A percentile compares a stretch with the other conserved stretches of the same genome.
Conservation (phyloP, 108 stramenopile species). For the Cyclostephanos tholiformis region DNA sequence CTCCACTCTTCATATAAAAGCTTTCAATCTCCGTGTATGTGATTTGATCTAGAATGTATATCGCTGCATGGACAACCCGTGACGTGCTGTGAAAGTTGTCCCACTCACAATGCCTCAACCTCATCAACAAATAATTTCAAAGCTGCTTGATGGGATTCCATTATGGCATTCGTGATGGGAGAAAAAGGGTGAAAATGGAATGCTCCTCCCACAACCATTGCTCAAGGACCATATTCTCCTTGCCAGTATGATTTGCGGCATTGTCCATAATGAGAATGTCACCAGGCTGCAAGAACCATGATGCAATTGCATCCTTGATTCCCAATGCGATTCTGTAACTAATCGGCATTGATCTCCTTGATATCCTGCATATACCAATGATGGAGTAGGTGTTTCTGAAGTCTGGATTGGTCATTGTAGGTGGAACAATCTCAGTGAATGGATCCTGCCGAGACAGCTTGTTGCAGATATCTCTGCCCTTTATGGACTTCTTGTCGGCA, state of each 20-base stretch:
- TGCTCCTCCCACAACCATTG: background rate
- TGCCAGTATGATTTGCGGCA: background rate
- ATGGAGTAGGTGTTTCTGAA: no score
- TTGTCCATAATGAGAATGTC: background rate
- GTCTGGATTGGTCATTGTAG: background rate
- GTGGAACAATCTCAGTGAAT: background rate
- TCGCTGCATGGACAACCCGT: no score
- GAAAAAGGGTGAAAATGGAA: background rate
- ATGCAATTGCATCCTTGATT: background rate
- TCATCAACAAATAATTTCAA: background rate
- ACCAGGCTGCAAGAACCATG: background rate
- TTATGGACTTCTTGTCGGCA: no score
- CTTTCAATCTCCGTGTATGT: no score
- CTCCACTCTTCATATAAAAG: no score
- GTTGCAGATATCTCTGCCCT: no score
- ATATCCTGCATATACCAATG: no score
- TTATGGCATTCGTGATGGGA: background rate
- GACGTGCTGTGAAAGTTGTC: no score
- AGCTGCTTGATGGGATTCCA: background rate
- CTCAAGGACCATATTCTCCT: constrained; percentile 6
- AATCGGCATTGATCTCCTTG: background rate
- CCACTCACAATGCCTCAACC: background rate
- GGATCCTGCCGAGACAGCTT: background rate
- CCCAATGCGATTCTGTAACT: background rate
- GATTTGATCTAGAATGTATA: no score